Conservation (phyloP, 1,284 basidiomycete genomes). For the Cryptococcus sp. region DNA sequence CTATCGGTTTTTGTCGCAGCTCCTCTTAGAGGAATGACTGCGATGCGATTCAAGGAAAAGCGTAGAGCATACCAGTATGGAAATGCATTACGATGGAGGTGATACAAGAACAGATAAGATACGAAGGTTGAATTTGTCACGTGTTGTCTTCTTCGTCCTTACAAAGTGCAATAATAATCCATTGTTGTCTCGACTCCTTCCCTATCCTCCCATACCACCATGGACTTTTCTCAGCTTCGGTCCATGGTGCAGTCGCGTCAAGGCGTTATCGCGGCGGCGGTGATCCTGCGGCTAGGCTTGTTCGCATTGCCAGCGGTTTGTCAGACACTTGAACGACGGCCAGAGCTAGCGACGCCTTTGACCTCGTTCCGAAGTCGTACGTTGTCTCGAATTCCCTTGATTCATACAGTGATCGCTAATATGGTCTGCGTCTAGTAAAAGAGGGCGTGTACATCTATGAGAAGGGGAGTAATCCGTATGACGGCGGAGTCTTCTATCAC, state of each 20-base stretch:
- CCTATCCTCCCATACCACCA: too few species aligned
- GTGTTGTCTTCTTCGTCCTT: too few species aligned
- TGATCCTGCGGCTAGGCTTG: slow-evolving; percentile 41
- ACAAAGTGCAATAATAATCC: too few species aligned
- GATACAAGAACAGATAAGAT: not conserved
- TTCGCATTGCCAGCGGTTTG: slow-evolving; percentile 45
- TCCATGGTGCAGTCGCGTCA: slow-evolving; percentile 1
- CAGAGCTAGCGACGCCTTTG: slow-evolving; percentile 77
- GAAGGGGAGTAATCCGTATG: slow-evolving; percentile 76
- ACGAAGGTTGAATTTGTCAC: not conserved
- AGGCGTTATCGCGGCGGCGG: slow-evolving; percentile 12
- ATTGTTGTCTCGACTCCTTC: too few species aligned
- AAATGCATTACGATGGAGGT: too few species aligned
- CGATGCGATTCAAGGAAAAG: too few species aligned
- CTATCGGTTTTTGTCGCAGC: too few species aligned
- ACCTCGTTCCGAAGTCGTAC: slow-evolving; percentile 63
- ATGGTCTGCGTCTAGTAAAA: slow-evolving; percentile 61
- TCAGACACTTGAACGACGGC: slow-evolving; percentile 53
- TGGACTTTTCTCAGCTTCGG: too few species aligned
- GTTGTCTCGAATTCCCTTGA: slow-evolving; percentile 13
- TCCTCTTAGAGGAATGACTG: too few species aligned
- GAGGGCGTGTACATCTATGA: slow-evolving; percentile 80
- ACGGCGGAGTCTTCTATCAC: slow-evolving; percentile 79
- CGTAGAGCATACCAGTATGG: too few species aligned
- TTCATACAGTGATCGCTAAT: not conserved